phyloP scores from a whole-genome alignment of 2,329 filamentous ascomycete species.

The Neocatenulostroma microsporum region DNA sequence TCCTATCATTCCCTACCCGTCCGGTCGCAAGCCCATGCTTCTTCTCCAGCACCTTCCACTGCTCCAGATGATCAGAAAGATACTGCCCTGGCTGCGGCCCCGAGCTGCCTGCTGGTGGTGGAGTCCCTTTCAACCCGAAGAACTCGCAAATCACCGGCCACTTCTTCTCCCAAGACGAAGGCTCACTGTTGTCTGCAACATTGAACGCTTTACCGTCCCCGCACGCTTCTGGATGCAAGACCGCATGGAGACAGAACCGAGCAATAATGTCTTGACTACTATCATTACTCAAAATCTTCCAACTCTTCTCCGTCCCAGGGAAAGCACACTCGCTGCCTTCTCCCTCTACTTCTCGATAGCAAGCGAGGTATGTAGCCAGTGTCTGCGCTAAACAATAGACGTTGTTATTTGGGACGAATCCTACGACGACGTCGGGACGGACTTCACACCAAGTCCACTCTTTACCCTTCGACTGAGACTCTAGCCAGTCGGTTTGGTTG shows the following conservation, averaged over 20 bases:
- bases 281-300: constrained; percentile 28
- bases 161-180: constrained; percentile 16
- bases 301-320: constrained; percentile 30
- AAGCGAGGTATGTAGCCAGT: constrained; percentile 29
- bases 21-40: constrained; percentile 34
- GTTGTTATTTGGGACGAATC: constrained; percentile 33
- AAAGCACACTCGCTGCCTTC: constrained; percentile 30
- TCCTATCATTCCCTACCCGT: constrained; percentile 31
- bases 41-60: constrained; percentile 26
- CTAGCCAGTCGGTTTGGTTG: constrained; percentile 30
- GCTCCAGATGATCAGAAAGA: no score
- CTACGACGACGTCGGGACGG: constrained; percentile 32
- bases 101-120: constrained; percentile 14
- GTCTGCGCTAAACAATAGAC: constrained; percentile 30
- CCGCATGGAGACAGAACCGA: constrained; percentile 16
- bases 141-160: constrained; percentile 23
- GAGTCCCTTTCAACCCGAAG: constrained; percentile 19
- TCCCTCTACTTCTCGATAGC: constrained; percentile 32
- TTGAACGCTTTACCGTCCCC: constrained; percentile 20
- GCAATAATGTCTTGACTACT: constrained; percentile 30
- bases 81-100: no score
- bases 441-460: constrained; percentile 33
- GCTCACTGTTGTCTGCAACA: constrained; percentile 14
- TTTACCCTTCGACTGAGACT: constrained; percentile 25
- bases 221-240: constrained; percentile 11